Base-by-base conservation (phyloP, 345 rosid genomes). In the Streptanthus diversifolius region DNA sequence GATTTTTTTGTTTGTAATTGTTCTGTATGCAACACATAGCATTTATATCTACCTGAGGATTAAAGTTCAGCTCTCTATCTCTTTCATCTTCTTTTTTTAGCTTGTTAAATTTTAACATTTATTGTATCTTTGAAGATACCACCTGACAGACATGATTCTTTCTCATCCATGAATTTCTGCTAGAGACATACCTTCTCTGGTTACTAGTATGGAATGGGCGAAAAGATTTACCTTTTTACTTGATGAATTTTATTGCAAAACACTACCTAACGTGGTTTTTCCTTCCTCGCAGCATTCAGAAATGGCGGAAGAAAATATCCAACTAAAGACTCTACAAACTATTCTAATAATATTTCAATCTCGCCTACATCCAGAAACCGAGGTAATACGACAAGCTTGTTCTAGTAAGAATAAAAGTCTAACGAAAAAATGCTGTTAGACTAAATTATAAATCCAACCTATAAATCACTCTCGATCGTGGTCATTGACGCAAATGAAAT, bases 291-390 rank as follows among this genome's bases (percentile, higher is more conserved):
- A 93, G 98, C 99, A 95, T 85, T 86, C 95, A 44, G 98, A 91
- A 80, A 95, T 95, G 88, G 63, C 87, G 36, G 99, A 95, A 32
- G 99, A 95, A 82, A 95, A 65, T 77, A 88, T 95, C 66, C 99
- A 95, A 70, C 83, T 95, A 40, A 95, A 91, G 87, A 91, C 98
- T 25, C 81, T 95, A 59, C 99, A 95, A 79, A 91, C 99, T 51
- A 87, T 95, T 78, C 81, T 95, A 59, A 95, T 89, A 52, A 87
- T 95, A 79, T 92, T 95, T 68, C 99, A 95, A 62, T 91, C 99
- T 41, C 92, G 85, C 39, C 82, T 95, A 73, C 93, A 81, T 80
- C 99, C 99, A 60, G 89, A 91, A 80, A 83, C 78, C 63, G 96
- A 91, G 97, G 99, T 91, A 68, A 33, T 13, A 70, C 18, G 41